A percentile compares a stretch with the other conserved stretches of the same genome.
These are phyloP conservation scores for Eimeria tenella DNA, from an alignment of 169 alveolate species.

Conservation along the genomic window DNA sequence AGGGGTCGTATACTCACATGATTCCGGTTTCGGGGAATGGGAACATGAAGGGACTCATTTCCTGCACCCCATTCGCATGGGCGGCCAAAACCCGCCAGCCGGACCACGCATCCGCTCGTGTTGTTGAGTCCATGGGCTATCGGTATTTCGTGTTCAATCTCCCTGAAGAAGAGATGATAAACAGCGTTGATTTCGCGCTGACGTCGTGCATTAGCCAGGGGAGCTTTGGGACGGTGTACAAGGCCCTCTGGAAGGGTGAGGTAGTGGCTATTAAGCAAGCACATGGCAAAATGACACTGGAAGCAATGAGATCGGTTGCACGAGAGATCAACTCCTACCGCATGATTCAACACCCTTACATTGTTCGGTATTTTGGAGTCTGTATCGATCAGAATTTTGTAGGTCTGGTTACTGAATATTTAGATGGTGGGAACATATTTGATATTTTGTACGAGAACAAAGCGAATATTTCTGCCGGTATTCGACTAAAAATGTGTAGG, in stretches of 20 bases:
- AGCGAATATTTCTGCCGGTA: conserved; percentile 82
- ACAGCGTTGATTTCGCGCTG: conserved; percentile 27
- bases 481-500: conserved; percentile 82
- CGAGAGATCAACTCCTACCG: conserved; percentile 88
- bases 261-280: conserved; percentile 84
- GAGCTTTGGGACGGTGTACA: conserved; percentile 85
- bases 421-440: conserved; percentile 86
- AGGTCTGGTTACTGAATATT: conserved; percentile 86
- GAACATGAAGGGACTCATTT: conserved; percentile 46
- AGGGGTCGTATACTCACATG: conserved; percentile 70
- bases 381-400: conserved; percentile 86
- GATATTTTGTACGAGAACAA: conserved; percentile 85
- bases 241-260: conserved; percentile 82
- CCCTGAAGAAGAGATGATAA: conserved; percentile 68
- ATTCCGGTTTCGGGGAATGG: conserved; percentile 63
- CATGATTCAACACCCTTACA: conserved; percentile 83
- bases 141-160: conserved; percentile 72
- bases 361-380: conserved; percentile 86
- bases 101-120: conserved; percentile 70
- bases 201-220: conserved; percentile 82
- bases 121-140: conserved; percentile 47
- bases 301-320: conserved; percentile 86
- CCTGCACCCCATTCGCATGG: conserved; percentile 43
- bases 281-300: conserved; percentile 81
- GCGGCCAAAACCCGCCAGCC: conserved; percentile 36